Base-by-base conservation (phyloP, 805 yeast genomes). In the Pichia nanzhaoensis region DNA sequence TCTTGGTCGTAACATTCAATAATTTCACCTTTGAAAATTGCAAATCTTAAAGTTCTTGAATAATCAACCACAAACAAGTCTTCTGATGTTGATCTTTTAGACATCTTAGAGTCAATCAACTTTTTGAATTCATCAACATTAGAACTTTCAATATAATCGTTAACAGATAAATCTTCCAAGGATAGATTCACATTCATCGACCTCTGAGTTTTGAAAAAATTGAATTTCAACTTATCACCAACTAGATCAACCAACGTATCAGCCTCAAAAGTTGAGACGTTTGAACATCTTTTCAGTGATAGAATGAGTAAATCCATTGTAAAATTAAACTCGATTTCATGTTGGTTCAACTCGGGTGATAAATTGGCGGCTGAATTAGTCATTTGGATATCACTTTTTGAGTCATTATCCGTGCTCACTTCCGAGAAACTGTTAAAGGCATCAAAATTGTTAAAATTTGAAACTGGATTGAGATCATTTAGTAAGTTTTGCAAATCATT, bases 1-100 rank as follows among this genome's bases (percentile, higher is more conserved):
- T 76, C 80, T 60, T 88, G 96, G 56, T 90, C 96, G 59, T 74
- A 82, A 0, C 83, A 80, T 49, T 78, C 88, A 41, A 83, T 78
- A 14, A 68, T 73, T 31, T 69, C 71, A 2, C 71, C 70, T 22
- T 77, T 68, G 41, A 73, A 73, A 16, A 68, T 72, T 10, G 78
- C 88, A 39, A 77, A 60, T 57, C 95, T 69, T 57, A 77, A 82
- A 0, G 67, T 64, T 52, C 91, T 69, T 9, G 67, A 62, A 54
- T 82, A 85, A 13, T 73, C 68, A 27, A 89, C 68, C 31, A 68
- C 70, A 55, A 89, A 78, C 44, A 88, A 65, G 46, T 77, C 74
- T 22, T 71, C 72, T 14, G 65, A 55, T 10, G 55, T 61, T 24
- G 58, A 58, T 19, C 17, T 9, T 6, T 3, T 17, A 1, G 61